Percentiles rank a stretch among this genome's conserved stretches.
Evolutionary conservation across 108 stramenopile genomes (phyloP).

Genomic region (Aurantiochytrium sp.): DNA sequence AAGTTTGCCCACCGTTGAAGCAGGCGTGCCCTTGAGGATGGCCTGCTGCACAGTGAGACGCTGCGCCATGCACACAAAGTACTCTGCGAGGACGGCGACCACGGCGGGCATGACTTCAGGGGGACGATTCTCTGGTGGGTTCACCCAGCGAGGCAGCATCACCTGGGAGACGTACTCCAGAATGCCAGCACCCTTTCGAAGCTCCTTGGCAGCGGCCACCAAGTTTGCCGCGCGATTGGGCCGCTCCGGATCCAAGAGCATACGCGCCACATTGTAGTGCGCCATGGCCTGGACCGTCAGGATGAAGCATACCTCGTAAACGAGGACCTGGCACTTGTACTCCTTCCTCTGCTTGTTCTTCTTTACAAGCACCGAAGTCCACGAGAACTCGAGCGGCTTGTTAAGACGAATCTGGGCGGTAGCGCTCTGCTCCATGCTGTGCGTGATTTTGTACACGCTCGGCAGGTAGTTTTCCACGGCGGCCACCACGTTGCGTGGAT

Average conservation of each 20-base stretch:
- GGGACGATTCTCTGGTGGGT: not conserved
- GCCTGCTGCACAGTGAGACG: not conserved
- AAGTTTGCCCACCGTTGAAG: not conserved
- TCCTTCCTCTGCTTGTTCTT: not conserved
- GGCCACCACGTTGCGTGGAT: conserved; percentile 7
- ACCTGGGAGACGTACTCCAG: not conserved
- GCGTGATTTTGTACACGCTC: not conserved
- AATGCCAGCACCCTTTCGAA: not conserved
- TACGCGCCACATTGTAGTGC: not conserved
- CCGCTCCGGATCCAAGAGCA: not conserved
- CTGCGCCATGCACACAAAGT: conserved; percentile 9
- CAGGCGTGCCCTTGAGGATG: not conserved
- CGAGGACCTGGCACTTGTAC: conserved; percentile 14
- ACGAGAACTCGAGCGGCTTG: conserved; percentile 7
- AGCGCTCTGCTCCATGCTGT: not conserved
- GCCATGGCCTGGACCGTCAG: not conserved
- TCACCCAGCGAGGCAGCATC: not conserved
- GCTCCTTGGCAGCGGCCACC: conserved; percentile 3
- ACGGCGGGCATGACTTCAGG: not conserved
- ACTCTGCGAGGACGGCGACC: not conserved
- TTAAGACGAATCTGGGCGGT: not conserved
- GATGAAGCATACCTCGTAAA: conserved; percentile 5
- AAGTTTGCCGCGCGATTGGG: not conserved
- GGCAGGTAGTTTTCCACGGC: conserved; percentile 4
- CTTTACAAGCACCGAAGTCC: not conserved